Base-by-base conservation (phyloP, 2,329 filamentous ascomycete genomes). In the Exophiala xenobiotica region DNA sequence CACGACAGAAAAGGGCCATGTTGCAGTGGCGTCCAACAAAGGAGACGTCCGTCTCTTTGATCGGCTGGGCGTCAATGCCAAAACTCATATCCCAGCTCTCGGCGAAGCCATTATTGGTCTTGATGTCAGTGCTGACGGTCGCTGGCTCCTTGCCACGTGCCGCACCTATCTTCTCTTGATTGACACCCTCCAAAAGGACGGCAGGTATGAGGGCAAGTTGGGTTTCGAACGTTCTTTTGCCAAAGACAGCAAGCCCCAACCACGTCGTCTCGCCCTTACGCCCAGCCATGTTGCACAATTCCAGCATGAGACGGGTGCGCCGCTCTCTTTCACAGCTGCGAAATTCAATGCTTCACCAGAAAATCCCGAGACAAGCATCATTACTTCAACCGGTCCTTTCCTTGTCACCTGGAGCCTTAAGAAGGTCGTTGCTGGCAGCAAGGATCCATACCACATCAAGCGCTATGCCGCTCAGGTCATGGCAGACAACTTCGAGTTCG, bases 401-500 rank as follows among this genome's bases (percentile, higher is more conserved):
- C 93, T 99, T 60, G 82, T 99, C 43, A 95, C 95, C 43, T 99
- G 93, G 93, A 92, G 85, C 67, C 70, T 99, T 69, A 93, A 90
- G 79, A 95, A 95, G 76, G 80, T 97, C 1, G 70, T 96, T 11
- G 79, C 78, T 18, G 89, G 88, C 46, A 81, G 80, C 59, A 93
- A 91, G 70, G 87, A 93, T 53, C 87, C 92, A 0, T 99, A 99
- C 74, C 88, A 85, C 62, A 97, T 99, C 78, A 96, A 97, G 78
- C 86, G 93, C 12, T 99, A 99, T 67, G 80, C 83, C 1, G 93
- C 99, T 64, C 87, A 95, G 58, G 90, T 99, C 66, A 96, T 95
- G 78, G 93, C 93, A 3, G 93, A 99, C 69, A 95, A 99, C 69
- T 99, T 99, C 83, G 90, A 93, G 64, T 99, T 90, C 65, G 92